Percentiles rank a stretch among this genome's conserved stretches.
Evolutionary conservation across 1,139 yeast species (phyloP).

Genomic region (Suhomyces wounanorum): DNA sequence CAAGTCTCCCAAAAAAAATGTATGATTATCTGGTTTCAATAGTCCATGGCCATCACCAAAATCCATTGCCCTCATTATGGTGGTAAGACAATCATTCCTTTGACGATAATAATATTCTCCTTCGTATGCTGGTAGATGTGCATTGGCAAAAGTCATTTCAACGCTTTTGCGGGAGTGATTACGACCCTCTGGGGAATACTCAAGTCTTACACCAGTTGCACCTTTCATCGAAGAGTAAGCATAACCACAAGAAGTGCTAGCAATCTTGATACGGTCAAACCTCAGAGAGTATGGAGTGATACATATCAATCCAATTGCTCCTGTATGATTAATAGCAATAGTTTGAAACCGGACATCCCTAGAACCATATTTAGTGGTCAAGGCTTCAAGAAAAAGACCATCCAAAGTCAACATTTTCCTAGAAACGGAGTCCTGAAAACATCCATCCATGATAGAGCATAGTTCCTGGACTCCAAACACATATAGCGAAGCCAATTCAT

Average conservation of each 20-base stretch:
- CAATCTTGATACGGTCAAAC: conserved; percentile 29
- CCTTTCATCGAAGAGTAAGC: conserved; percentile 72
- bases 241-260: conserved; percentile 56
- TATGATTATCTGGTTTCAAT: conserved; percentile 57
- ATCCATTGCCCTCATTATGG: conserved; percentile 54
- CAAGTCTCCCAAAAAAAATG: conserved; percentile 79
- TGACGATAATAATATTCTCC: conserved; percentile 50
- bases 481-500: conserved; percentile 44
- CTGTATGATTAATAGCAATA: conserved; percentile 52
- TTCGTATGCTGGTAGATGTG: conserved; percentile 79
- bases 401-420: conserved; percentile 44
- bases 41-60: conserved; percentile 62
- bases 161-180: conserved; percentile 17
- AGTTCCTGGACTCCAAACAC: conserved; percentile 80
- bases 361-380: conserved; percentile 37
- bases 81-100: conserved; percentile 55
- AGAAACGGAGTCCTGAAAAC: conserved; percentile 44
- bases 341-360: conserved; percentile 41
- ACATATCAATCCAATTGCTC: conserved; percentile 66
- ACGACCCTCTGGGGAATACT: conserved; percentile 28
- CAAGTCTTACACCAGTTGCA: conserved; percentile 61
- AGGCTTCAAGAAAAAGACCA: conserved; percentile 39
- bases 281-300: conserved; percentile 48
- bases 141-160: conserved; percentile 62
- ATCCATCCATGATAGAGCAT: conserved; percentile 64